phyloP scores from a whole-genome alignment of 345 rosid species.

The Viola odorata region DNA sequence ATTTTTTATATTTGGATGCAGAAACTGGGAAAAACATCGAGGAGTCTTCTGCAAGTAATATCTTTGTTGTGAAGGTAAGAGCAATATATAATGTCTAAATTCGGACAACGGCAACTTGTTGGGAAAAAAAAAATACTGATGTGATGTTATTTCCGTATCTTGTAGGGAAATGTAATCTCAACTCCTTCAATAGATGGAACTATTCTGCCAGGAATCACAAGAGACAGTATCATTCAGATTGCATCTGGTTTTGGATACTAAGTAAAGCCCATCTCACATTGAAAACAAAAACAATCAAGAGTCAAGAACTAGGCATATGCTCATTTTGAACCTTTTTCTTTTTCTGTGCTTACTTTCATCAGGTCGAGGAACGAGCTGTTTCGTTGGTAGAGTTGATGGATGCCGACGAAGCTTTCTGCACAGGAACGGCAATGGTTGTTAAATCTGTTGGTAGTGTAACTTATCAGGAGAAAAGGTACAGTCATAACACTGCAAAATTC shows the following conservation, averaged over 20 bases:
- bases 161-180: conserved; percentile 28
- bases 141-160: background rate
- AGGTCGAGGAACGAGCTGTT: conserved; percentile 38
- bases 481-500: background rate
- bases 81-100: background rate
- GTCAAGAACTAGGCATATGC: background rate
- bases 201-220: conserved; percentile 37
- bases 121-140: background rate
- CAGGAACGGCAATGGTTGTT: conserved; percentile 43
- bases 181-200: conserved; percentile 36
- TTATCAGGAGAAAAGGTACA: conserved; percentile 24
- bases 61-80: conserved; percentile 27
- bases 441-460: conserved; percentile 33
- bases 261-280: conserved; percentile 11
- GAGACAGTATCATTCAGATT: conserved; percentile 35
- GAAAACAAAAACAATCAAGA: background rate
- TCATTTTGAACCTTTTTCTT: background rate
- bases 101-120: background rate
- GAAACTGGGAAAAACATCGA: conserved; percentile 26
- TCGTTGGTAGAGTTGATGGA: conserved; percentile 27
- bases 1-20: conserved; percentile 31
- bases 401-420: conserved; percentile 49
- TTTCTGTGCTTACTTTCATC: background rate
- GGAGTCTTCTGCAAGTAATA: conserved; percentile 36
- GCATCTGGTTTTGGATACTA: conserved; percentile 38